These are phyloP conservation scores for Echeveria elegans DNA, from an alignment of 164 flowering plant genomes.

Conservation along the genomic window DNA sequence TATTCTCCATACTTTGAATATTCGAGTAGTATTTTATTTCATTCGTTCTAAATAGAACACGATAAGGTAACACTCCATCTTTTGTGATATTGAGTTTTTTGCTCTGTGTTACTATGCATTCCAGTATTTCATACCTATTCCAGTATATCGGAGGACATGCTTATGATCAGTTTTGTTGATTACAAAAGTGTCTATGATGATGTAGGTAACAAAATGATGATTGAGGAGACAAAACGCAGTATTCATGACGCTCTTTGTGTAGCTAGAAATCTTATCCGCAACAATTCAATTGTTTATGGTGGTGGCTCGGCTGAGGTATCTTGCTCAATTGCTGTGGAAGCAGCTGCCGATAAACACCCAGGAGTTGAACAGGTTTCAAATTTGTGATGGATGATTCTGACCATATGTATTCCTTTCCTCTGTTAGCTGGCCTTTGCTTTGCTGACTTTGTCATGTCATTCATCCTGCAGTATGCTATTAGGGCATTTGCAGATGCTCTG, in stretches of 20 bases:
- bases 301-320: constrained; percentile 98
- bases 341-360: constrained; percentile 87
- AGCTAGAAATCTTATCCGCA: constrained; percentile 87
- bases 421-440: constrained; percentile 3
- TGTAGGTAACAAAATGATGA: constrained; percentile 98
- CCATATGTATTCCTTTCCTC: not conserved
- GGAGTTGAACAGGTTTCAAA: constrained; percentile 88
- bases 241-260: constrained; percentile 96
- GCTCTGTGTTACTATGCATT: too few relatives aligned
- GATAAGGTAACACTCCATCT: too few relatives aligned
- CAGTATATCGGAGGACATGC: too few relatives aligned
- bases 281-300: constrained; percentile 93
- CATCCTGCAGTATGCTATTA: constrained; percentile 43
- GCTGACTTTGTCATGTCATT: not conserved
- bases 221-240: constrained; percentile 98
- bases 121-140: too few relatives aligned
- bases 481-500: constrained; percentile 95
- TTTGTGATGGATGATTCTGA: not conserved
- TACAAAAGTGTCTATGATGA: constrained; percentile 4
- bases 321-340: constrained; percentile 93
- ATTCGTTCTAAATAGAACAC: too few relatives aligned
- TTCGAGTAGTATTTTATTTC: too few relatives aligned
- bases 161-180: too few relatives aligned
- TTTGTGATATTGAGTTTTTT: too few relatives aligned
- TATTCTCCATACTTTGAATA: too few relatives aligned